phyloP scores from a whole-genome alignment of 805 yeast genomes.

The Kuraishia borneana region DNA sequence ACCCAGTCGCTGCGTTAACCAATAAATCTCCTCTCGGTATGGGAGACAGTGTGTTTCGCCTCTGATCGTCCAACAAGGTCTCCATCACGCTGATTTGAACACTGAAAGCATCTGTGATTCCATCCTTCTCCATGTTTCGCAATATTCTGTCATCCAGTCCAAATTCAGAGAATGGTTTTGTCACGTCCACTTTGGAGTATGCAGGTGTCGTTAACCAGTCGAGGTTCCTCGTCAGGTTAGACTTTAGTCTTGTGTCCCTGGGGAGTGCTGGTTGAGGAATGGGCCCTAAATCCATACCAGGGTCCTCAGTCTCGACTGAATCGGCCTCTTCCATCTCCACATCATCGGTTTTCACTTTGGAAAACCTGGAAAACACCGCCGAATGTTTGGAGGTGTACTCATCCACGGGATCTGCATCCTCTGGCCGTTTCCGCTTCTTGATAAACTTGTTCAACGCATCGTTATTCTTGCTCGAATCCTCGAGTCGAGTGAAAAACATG shows the following conservation, averaged over 20 bases:
- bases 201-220: constrained; percentile 63
- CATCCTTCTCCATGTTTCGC: constrained; percentile 31
- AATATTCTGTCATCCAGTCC: constrained; percentile 29
- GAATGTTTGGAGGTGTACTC: constrained; percentile 27
- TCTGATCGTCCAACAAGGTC: constrained; percentile 32
- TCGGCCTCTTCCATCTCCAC: constrained; percentile 7
- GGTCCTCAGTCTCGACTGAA: constrained; percentile 11
- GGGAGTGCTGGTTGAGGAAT: constrained; percentile 79
- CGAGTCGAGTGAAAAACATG: too few species aligned
- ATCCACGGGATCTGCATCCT: too few species aligned
- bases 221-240: constrained; percentile 24
- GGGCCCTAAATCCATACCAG: constrained; percentile 45
- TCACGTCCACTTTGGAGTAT: constrained; percentile 36
- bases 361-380: constrained; percentile 41
- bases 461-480: constrained; percentile 2
- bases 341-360: constrained; percentile 15
- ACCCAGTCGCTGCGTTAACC: constrained; percentile 92
- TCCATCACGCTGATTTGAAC: constrained; percentile 65
- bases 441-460: too few species aligned
- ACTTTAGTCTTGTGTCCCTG: constrained; percentile 28
- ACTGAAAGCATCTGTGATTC: constrained; percentile 54
- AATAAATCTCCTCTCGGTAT: constrained; percentile 62
- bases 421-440: constrained; percentile 1
- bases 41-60: constrained; percentile 29
- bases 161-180: constrained; percentile 38